Conservation (phyloP, 2,329 filamentous ascomycete genomes). For the Grosmannia penicillata region DNA sequence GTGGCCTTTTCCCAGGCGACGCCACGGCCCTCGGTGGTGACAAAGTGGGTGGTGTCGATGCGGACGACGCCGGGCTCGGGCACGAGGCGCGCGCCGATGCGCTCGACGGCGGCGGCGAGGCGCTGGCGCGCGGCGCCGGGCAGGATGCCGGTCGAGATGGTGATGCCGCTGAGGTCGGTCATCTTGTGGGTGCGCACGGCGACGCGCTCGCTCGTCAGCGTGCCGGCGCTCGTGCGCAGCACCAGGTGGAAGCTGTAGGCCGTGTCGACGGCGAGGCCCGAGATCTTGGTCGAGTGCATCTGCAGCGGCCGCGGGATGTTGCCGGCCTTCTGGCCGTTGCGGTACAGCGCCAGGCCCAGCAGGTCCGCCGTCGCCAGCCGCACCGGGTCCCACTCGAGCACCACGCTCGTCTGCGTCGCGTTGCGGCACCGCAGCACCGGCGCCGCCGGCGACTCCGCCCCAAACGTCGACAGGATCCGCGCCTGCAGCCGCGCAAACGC, state of each 20-base stretch:
- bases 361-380: slow-evolving; percentile 84
- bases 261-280: slow-evolving; percentile 86
- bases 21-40: slow-evolving; percentile 85
- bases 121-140: slow-evolving; percentile 58
- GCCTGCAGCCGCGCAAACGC: slow-evolving; percentile 78
- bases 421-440: slow-evolving; percentile 85
- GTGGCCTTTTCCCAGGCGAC: slow-evolving; percentile 90
- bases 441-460: slow-evolving; percentile 58
- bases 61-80: slow-evolving; percentile 52
- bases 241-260: slow-evolving; percentile 93
- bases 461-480: slow-evolving; percentile 76
- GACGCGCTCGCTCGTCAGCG: slow-evolving; percentile 69
- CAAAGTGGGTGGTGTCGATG: slow-evolving; percentile 97
- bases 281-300: slow-evolving; percentile 93
- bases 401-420: slow-evolving; percentile 94
- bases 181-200: slow-evolving; percentile 91
- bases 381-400: slow-evolving; percentile 96
- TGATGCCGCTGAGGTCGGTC: slow-evolving; percentile 92
- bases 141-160: slow-evolving; percentile 80
- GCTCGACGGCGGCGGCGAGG: slow-evolving; percentile 60
- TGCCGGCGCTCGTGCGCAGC: slow-evolving; percentile 79
- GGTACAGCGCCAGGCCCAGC: slow-evolving; percentile 77
- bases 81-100: slow-evolving; percentile 84
- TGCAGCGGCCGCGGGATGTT: slow-evolving; percentile 78
- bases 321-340: slow-evolving; percentile 93